Percentiles rank a stretch among this genome's conserved stretches.
Conservation (phyloP, 176 grass and related monocot species). For the Rhipidocladum racemiflorum region DNA sequence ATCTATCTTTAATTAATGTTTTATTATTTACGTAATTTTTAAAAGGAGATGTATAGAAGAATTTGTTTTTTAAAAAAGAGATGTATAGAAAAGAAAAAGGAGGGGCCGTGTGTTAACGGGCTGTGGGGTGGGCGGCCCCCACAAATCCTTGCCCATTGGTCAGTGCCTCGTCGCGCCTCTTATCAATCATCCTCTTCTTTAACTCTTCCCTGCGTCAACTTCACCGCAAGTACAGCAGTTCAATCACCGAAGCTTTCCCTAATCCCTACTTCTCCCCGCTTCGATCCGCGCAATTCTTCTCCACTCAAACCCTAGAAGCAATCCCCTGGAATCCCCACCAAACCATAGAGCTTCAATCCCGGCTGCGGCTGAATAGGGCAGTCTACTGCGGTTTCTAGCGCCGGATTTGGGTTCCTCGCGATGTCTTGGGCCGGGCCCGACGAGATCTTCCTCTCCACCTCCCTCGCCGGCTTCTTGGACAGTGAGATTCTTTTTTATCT, state of each 20-base stretch:
- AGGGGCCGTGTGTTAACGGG: too few species aligned
- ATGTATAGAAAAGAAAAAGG: too few species aligned
- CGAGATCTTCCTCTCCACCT: constrained; percentile 59
- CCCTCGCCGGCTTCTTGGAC: constrained; percentile 54
- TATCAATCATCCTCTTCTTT: neutral
- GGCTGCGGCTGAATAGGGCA: neutral
- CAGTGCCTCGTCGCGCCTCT: constrained; percentile 4
- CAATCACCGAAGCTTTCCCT: neutral
- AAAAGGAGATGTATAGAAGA: too few species aligned
- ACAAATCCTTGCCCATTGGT: neutral
- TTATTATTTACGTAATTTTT: too few species aligned
- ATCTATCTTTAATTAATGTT: too few species aligned
- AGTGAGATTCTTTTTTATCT: constrained; percentile 30
- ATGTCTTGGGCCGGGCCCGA: constrained; percentile 57
- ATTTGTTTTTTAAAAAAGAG: too few species aligned
- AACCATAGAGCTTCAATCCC: neutral
- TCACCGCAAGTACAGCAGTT: neutral
- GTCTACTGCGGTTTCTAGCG: neutral
- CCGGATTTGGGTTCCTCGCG: constrained; percentile 33
- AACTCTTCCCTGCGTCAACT: neutral
- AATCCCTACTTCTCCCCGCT: neutral
- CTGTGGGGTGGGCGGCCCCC: neutral
- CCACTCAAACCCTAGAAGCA: constrained; percentile 34
- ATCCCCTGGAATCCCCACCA: neutral
- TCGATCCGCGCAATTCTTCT: constrained; percentile 13